Base-by-base conservation (phyloP, 129 eudicot genomes). In the Tanacetum coccineum region DNA sequence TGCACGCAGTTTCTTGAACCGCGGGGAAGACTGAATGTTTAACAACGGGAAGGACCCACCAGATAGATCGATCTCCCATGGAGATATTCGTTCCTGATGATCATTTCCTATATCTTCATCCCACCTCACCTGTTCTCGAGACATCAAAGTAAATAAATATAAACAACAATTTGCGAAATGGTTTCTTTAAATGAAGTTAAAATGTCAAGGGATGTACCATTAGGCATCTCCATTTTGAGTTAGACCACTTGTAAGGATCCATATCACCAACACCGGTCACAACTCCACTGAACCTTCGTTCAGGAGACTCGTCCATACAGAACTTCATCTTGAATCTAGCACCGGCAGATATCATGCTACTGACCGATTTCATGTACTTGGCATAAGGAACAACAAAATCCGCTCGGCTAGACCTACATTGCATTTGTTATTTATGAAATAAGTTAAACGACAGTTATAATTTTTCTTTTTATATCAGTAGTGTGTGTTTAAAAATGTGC, bases 201-300 rank as follows among this genome's bases (percentile, higher is more conserved):
- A 67, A 58, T 4, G 55, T 48, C n/a, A 46, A 13, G 40, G 17
- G 32, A 46, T 74, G 55, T 81, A 91, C 97, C 94, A 39, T 81
- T 66, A 91, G 77, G 75, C 90, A 85, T 83, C 97, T 85, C 97
- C 97, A 91, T 71, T 83, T 91, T 44, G 97, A 91, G 83, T 81
- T 75, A 0, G 88, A 82, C 97, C 97, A 91, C 74, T 81, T 83
- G 62, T 81, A 87, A 64, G 88, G 94, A 73, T 91, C 97, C 73
- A 80, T 25, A 72, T 85, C 96, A 30, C 94, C 79, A 13, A 85
- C 70, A 48, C 96, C 87, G 64, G 96, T 85, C 58, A 91, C 96
- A 53, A 85, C 84, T 71, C 97, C 97, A 74, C 94, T 80, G 74
- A 76, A 85, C 87, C 97, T 91, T 85, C 90, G 80, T 73, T 91